Base-by-base conservation (phyloP, 352 stramenopile genomes). In the Phytophthora ohioensis region DNA sequence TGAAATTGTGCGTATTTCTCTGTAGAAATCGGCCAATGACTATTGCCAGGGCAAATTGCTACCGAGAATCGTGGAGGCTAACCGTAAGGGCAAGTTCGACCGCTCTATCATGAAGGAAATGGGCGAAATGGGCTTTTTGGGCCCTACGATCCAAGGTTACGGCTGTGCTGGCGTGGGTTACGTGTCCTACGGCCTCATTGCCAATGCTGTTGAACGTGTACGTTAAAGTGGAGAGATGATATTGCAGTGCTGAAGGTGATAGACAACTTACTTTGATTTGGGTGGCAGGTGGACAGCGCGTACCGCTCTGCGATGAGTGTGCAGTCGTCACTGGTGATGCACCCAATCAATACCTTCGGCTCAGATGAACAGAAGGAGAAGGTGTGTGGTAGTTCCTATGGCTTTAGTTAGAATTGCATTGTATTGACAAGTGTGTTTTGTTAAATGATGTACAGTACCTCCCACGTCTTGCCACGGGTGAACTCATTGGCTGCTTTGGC, bases 281-380 rank as follows among this genome's bases (percentile, higher is more conserved):
- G 45, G 31, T 46, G 41, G 15, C 46, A 91, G 79, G 87, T 99
- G 4, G 97, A 99, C 87, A 99, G 93, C 36, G 90, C 88, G 9
- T 99, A 99, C 83, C 86, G 97, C 27, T 99, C 94, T 39, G 95
- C 96, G 49, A 98, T 99, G 95, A 98, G 91, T 69, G 97, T 99
- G 34, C 98, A 99, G 80, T 98, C 91, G 56, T 98, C 93, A 45
- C 79, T 99, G 15, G 98, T 99, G 34, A 99, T 99, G 97, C 94
- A 98, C 80, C 97, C 97, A 42, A 99, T 99, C 80, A 98, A 98
- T 79, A 94, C 88, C 5, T 99, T 99, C 71, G 98, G 97, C 17
- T 98, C 88, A 51, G 96, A 99, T 15, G 88, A 98, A 60, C 91
- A 99, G 75, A 98, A 98, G 83, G 82, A 97, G 30, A 99, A 98